These are phyloP conservation scores for Trichoderma sp. DNA, from an alignment of 2,329 filamentous ascomycete species.

Conservation along the genomic window DNA sequence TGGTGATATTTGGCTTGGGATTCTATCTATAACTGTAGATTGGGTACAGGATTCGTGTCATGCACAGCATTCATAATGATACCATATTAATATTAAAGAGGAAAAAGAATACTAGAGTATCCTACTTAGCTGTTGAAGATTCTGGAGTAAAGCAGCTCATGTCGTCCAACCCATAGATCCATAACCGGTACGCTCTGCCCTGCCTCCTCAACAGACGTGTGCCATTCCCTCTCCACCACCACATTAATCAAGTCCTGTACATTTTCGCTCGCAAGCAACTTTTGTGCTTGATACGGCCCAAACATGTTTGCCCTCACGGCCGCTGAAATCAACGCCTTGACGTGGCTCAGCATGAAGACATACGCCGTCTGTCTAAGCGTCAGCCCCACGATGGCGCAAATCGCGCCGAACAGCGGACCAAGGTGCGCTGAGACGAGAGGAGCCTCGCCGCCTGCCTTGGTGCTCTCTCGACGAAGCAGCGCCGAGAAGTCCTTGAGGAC, in stretches of 20 bases:
- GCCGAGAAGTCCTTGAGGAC: constrained; percentile 40
- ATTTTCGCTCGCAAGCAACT: constrained; percentile 62
- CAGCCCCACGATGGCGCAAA: constrained; percentile 64
- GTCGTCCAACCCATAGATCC: constrained; percentile 81
- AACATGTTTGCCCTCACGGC: constrained; percentile 76
- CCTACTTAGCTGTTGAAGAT: constrained; percentile 74
- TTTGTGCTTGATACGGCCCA: constrained; percentile 79
- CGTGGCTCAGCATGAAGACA: constrained; percentile 74
- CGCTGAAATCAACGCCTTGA: constrained; percentile 73
- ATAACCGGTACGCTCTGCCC: constrained; percentile 75
- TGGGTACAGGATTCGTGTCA: constrained; percentile 22
- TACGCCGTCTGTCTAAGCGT: constrained; percentile 66
- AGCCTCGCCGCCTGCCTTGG: constrained; percentile 29
- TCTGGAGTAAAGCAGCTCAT: constrained; percentile 80
- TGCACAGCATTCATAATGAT: constrained; percentile 35
- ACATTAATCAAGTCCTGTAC: constrained; percentile 59
- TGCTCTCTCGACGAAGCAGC: constrained; percentile 36
- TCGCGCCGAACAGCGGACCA: constrained; percentile 68
- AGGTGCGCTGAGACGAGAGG: constrained; percentile 63
- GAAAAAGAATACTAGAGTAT: not conserved
- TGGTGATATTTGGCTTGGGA: constrained; percentile 8
- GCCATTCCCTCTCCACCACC: constrained; percentile 62
- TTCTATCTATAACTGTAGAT: constrained; percentile 28
- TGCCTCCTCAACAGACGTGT: constrained; percentile 62
- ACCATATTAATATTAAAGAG: constrained; percentile 26